Base-by-base conservation (phyloP, 2,329 filamentous ascomycete genomes). In the Sporothrix pseudoabietina region DNA sequence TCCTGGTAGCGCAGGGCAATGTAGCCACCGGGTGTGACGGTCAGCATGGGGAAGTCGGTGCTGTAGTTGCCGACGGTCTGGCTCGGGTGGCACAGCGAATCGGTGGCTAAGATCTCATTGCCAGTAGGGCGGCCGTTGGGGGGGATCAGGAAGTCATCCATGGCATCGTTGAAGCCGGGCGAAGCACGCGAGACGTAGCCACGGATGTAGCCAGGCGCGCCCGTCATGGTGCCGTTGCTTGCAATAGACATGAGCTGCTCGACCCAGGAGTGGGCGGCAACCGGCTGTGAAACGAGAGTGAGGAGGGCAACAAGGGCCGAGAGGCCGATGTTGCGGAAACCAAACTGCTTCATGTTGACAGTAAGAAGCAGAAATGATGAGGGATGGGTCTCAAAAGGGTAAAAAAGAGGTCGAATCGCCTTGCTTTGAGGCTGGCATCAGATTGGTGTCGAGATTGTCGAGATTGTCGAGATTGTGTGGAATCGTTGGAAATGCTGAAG, bases 251-350 rank as follows among this genome's bases (percentile, higher is more conserved):
- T 88, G 69, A 95, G 85, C 78, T 91, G 85, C 82, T 98, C 94
- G 66, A 95, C 87, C 94, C 94, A 98, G 22, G 90, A 91, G 82
- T 98, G 95, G 49, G 89, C 90, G 35, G 77, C 77, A 47, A 78
- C 80, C 6, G 78, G 76, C 68, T 78, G 76, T 5, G 66, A 66
- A 9, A 59, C 57, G 30, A 54, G 14, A 14, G 47, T n/a, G 4
- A 72, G 49, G n/a, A 74, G 26, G 49, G 68, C 22, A 39, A 74
- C 49, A 26, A 55, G 2, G 35, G 70, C 73, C 22, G 39, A 16
- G 47, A 71, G 54, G 61, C 32, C 55, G 5, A 16, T 2, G 3
- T 22, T 47, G 10, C 54, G 65, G 30, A 9, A 26, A 9, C 3
- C 22, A 32, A 41, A 44, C 4, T 57, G 61, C 70, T 71, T 74